Evolutionary conservation across 208 protist species (phyloP).

Genomic region (Trypanosoma theileri): DNA sequence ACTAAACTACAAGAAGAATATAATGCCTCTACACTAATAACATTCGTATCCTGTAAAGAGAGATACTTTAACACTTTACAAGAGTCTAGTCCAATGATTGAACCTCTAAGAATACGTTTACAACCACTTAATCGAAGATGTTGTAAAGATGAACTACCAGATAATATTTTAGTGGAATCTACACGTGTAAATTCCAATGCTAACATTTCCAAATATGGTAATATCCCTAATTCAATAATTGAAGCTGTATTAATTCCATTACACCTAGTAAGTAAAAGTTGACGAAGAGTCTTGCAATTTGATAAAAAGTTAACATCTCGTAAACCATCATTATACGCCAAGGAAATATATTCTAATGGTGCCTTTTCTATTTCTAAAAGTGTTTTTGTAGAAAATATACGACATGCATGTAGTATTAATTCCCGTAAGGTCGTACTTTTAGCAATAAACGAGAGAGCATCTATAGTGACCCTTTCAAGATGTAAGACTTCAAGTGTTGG

Average conservation of each 20-base stretch:
- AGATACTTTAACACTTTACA: slow-evolving; percentile 43
- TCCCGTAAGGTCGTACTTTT: slow-evolving; percentile 37
- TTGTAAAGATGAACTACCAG: slow-evolving; percentile 28
- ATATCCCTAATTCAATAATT: slow-evolving; percentile 37
- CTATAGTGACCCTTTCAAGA: slow-evolving; percentile 41
- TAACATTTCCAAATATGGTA: slow-evolving; percentile 45
- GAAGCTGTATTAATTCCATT: slow-evolving; percentile 48
- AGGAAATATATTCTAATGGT: slow-evolving; percentile 48
- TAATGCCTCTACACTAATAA: slow-evolving; percentile 52
- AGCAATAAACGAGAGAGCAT: slow-evolving; percentile 46
- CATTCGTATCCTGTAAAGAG: slow-evolving; percentile 57
- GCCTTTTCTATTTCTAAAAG: slow-evolving; percentile 45
- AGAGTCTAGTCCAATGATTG: slow-evolving; percentile 47
- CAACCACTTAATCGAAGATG: slow-evolving; percentile 50
- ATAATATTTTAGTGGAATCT: slow-evolving; percentile 36
- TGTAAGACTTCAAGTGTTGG: slow-evolving; percentile 56
- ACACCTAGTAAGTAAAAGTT: slow-evolving; percentile 52
- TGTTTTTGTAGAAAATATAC: slow-evolving; percentile 30
- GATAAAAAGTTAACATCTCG: slow-evolving; percentile 40
- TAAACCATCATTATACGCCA: slow-evolving; percentile 50
- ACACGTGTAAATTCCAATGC: slow-evolving; percentile 68
- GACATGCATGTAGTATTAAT: slow-evolving; percentile 54
- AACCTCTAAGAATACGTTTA: slow-evolving; percentile 59
- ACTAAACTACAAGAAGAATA: slow-evolving; percentile 38
- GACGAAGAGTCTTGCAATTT: slow-evolving; percentile 36